Base-by-base conservation (phyloP, 176 grass and related monocot genomes). In the Eragrostis nindensis region DNA sequence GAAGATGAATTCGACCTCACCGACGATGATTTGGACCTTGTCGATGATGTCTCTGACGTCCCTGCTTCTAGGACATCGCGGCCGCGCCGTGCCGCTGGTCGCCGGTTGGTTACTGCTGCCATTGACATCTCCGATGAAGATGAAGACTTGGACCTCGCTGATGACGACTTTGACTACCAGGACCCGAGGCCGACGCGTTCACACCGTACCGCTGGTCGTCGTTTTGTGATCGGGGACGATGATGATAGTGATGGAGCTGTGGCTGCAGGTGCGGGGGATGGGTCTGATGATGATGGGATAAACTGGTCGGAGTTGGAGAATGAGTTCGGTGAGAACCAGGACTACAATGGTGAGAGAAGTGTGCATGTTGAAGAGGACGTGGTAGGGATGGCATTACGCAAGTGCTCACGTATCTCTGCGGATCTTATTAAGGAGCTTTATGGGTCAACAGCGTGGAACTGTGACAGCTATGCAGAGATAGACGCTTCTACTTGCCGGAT, bases 351-450 rank as follows among this genome's bases (percentile, higher is more conserved):
- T 11, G n/a, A 39, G 71, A 73, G 39, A 82, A 63, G 30, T 56
- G 68, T 62, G 59, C 46, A 60, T 22, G 67, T 18, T 21, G 75
- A 41, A 60, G 83, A 73, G 5, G 76, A 99, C 53, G 87, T 95
- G 36, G 96, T 99, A 19, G 90, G 86, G 40, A 91, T 80, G 82
- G 96, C 96, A 60, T 62, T 99, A 62, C 88, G 76, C 64, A 99
- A 93, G 81, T 99, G 96, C 55, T 73, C 81, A 10, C 88, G 86
- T 64, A 99, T 99, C 81, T 99, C 96, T 1, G 62, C 50, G 5
- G 86, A 87, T 68, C 62, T 99, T 74, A 73, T 86, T 11, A 71
- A 76, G 24, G 96, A 99, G 49, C 72, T 99, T 38, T 12, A 50
- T 43, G 95, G 90, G 26, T 88, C 90, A 6, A 76, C 92, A 18